A percentile compares a stretch with the other conserved stretches of the same genome.
These are phyloP conservation scores for Bacterosira constricta DNA, from an alignment of 108 stramenopile genomes.

Conservation along the genomic window DNA sequence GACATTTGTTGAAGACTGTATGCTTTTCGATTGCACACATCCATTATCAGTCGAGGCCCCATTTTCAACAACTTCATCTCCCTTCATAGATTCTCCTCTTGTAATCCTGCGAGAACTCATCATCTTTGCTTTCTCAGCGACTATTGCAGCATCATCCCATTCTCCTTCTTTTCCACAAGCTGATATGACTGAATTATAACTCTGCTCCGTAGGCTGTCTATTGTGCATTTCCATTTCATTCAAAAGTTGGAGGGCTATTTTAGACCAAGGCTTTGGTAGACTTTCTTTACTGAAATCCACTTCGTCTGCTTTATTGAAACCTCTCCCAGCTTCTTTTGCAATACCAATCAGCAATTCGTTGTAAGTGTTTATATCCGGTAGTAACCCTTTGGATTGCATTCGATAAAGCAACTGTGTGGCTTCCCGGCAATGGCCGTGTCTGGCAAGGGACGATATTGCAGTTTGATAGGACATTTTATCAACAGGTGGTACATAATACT, in stretches of 20 bases:
- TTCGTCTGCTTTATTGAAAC: not conserved
- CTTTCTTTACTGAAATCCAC: not conserved
- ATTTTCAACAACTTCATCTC: not conserved
- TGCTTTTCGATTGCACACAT: not conserved
- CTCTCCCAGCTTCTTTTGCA: conserved; percentile 35
- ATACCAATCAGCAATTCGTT: conserved; percentile 35
- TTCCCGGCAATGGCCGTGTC: conserved; percentile 7
- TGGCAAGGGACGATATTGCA: conserved; percentile 42
- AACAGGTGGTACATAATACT: not conserved
- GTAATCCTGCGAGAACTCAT: not conserved
- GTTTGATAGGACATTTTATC: conserved; percentile 45
- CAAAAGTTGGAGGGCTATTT: conserved; percentile 35
- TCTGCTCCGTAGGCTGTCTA: conserved; percentile 16
- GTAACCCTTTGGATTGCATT: conserved; percentile 32
- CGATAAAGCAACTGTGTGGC: conserved; percentile 29
- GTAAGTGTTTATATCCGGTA: conserved; percentile 32
- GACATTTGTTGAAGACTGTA: not conserved
- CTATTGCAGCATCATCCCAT: conserved; percentile 32
- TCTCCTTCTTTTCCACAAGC: conserved; percentile 38
- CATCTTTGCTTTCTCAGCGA: conserved; percentile 3
- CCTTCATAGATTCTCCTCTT: not conserved
- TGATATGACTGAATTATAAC: conserved; percentile 37
- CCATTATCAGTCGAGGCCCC: not conserved
- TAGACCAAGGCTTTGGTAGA: conserved; percentile 10
- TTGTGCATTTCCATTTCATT: conserved; percentile 10